phyloP scores from a whole-genome alignment of 2,329 filamentous ascomycete species.

The Penicillium sp. region DNA sequence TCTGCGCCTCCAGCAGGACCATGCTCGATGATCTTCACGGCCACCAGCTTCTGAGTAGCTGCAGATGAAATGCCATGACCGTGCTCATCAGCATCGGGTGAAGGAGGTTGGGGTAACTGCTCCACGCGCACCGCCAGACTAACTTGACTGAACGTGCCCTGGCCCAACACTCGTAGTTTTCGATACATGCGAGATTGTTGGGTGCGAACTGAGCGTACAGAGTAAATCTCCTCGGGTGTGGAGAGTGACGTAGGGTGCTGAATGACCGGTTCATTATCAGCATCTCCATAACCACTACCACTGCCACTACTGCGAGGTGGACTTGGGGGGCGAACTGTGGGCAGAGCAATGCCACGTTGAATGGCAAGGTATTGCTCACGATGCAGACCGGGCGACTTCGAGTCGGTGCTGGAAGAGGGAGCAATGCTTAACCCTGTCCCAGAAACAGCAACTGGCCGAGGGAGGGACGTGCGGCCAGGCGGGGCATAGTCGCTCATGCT shows the following conservation, averaged over 20 bases:
- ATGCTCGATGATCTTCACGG: slow-evolving; percentile 92
- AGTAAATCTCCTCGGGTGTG: slow-evolving; percentile 56
- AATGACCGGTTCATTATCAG: slow-evolving; percentile 39
- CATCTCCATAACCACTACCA: slow-evolving; percentile 50
- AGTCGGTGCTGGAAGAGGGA: slow-evolving; percentile 43
- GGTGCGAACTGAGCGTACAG: slow-evolving; percentile 61
- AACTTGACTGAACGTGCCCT: slow-evolving; percentile 93
- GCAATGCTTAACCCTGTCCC: slow-evolving; percentile 49
- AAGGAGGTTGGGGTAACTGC: slow-evolving; percentile 38
- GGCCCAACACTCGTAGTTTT: slow-evolving; percentile 72
- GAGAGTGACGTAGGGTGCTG: slow-evolving; percentile 17
- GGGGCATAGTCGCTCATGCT: slow-evolving; percentile 86
- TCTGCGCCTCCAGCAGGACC: slow-evolving; percentile 89
- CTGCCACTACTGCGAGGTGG: slow-evolving; percentile 74
- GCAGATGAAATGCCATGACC: slow-evolving; percentile 23
- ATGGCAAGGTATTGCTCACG: slow-evolving; percentile 77
- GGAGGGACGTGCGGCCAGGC: slow-evolving; percentile 58
- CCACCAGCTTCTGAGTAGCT: slow-evolving; percentile 75
- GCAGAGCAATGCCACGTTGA: slow-evolving; percentile 63
- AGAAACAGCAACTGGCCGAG: slow-evolving; percentile 67
- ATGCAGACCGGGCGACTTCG: slow-evolving; percentile 47
- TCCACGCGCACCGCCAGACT: slow-evolving; percentile 80
- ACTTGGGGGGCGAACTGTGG: slow-evolving; percentile 62
- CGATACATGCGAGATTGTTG: slow-evolving; percentile 71
- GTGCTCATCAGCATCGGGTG: slow-evolving; percentile 9